These are phyloP conservation scores for Geoglossum cookeanum DNA, from an alignment of 2,329 filamentous ascomycete genomes.

Conservation along the genomic window DNA sequence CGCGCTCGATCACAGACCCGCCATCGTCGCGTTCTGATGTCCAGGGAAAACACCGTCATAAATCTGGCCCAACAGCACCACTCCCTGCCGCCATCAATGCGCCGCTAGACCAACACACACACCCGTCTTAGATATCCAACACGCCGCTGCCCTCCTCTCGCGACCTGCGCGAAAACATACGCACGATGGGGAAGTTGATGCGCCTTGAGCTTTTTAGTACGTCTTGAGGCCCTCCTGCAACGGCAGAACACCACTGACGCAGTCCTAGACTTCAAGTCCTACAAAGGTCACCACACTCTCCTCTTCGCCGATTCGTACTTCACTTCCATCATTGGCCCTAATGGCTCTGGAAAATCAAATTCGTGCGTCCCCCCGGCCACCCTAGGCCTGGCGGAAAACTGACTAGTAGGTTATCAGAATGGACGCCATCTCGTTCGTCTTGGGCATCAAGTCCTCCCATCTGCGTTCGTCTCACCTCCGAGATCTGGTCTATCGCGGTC, in stretches of 20 bases:
- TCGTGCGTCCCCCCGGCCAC: slow-evolving; percentile 38
- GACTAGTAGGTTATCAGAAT: slow-evolving; percentile 39
- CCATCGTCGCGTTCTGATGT: background rate
- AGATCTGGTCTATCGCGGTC: slow-evolving; percentile 88
- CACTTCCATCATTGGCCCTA: slow-evolving; percentile 96
- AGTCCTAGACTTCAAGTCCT: slow-evolving; percentile 84
- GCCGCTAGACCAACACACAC: background rate
- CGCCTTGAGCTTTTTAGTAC: slow-evolving; percentile 83
- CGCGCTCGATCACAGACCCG: background rate
- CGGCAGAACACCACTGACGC: slow-evolving; percentile 15
- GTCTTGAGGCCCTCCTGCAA: slow-evolving; percentile 14
- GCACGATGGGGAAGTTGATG: slow-evolving; percentile 78
- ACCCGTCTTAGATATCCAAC: background rate
- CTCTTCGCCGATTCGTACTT: slow-evolving; percentile 97
- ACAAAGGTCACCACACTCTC: slow-evolving; percentile 87
- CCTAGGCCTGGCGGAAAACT: slow-evolving; percentile 10
- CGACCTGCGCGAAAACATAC: background rate
- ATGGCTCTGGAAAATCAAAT: slow-evolving; percentile 98
- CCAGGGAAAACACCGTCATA: background rate
- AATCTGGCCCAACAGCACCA: no score
- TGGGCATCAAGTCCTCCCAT: slow-evolving; percentile 97
- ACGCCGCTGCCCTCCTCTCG: background rate
- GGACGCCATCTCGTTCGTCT: slow-evolving; percentile 97
- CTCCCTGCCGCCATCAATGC: background rate
- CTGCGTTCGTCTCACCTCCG: slow-evolving; percentile 82